These are phyloP conservation scores for Acer negundo DNA, from an alignment of 345 rosid species.

Conservation along the genomic window DNA sequence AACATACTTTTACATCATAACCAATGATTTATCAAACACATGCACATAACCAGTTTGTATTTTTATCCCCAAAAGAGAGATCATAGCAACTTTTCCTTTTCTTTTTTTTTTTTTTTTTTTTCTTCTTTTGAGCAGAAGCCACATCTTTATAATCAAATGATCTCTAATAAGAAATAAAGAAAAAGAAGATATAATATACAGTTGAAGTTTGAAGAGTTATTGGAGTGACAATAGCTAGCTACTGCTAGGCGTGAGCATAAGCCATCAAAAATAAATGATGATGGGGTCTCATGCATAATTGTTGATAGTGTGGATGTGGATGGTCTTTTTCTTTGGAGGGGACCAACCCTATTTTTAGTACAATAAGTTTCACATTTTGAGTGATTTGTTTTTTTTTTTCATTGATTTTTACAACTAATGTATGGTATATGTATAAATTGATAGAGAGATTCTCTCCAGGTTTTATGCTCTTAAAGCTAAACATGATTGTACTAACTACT, in stretches of 20 bases:
- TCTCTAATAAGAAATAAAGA: conserved; percentile 16
- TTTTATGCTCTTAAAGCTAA: conserved; percentile 60
- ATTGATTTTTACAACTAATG: no score
- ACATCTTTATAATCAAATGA: conserved; percentile 18
- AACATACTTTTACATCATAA: background rate
- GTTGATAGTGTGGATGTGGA: conserved; percentile 17
- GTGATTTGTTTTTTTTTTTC: conserved; percentile 4
- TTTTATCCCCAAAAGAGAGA: background rate
- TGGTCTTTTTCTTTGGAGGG: conserved; percentile 19
- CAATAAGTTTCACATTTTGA: conserved; percentile 21
- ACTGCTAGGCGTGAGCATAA: conserved; percentile 45
- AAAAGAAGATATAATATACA: background rate
- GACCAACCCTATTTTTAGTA: conserved; percentile 24
- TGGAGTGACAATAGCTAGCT: background rate
- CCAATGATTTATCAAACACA: background rate
- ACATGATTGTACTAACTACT: conserved; percentile 39
- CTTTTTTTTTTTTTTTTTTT: no score
- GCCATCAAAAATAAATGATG: conserved; percentile 68
- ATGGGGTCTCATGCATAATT: conserved; percentile 27
- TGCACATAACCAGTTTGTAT: background rate
- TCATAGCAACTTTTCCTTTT: background rate
- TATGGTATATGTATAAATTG: no score
- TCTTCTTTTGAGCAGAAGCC: background rate
- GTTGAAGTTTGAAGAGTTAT: conserved; percentile 8
- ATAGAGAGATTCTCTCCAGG: conserved; percentile 47